Percentiles rank a stretch among this genome's conserved stretches.
Evolutionary conservation across 192 early-diverging fungal species (phyloP).

Genomic region (Mortierella alpina): DNA sequence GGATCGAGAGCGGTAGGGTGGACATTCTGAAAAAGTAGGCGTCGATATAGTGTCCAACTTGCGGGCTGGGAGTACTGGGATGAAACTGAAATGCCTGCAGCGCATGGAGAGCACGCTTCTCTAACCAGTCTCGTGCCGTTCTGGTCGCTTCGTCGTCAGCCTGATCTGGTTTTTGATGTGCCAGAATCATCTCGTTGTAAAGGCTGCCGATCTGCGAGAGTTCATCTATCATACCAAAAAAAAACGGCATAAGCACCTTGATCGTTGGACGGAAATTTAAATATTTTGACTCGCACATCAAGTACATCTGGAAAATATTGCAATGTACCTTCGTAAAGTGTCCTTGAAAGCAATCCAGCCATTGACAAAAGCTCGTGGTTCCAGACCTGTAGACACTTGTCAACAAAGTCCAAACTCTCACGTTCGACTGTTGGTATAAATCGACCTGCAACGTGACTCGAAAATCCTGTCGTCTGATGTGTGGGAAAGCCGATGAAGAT

Average conservation of each 20-base stretch:
- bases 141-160: constrained; percentile 56
- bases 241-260: too few relatives aligned
- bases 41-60: constrained; percentile 71
- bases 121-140: constrained; percentile 60
- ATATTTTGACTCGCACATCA: too few relatives aligned
- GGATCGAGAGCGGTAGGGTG: constrained; percentile 61
- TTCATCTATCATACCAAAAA: constrained; percentile 58
- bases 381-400: constrained; percentile 79
- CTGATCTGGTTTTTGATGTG: constrained; percentile 44
- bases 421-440: constrained; percentile 94
- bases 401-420: constrained; percentile 91
- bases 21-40: constrained; percentile 68
- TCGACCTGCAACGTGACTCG: constrained; percentile 80
- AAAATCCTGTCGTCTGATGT: constrained; percentile 89
- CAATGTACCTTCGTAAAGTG: constrained; percentile 70
- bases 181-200: constrained; percentile 59
- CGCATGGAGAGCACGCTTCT: constrained; percentile 74
- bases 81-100: constrained; percentile 74
- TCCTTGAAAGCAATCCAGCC: constrained; percentile 76
- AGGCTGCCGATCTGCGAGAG: constrained; percentile 68
- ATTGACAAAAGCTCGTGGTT: constrained; percentile 85
- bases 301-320: neutral
- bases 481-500: constrained; percentile 94
- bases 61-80: constrained; percentile 75
- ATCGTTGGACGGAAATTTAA: neutral